A percentile compares a stretch with the other conserved stretches of the same genome.
Evolutionary conservation across 306 rosid genomes (phyloP).

Genomic region (Cicer judaicum): DNA sequence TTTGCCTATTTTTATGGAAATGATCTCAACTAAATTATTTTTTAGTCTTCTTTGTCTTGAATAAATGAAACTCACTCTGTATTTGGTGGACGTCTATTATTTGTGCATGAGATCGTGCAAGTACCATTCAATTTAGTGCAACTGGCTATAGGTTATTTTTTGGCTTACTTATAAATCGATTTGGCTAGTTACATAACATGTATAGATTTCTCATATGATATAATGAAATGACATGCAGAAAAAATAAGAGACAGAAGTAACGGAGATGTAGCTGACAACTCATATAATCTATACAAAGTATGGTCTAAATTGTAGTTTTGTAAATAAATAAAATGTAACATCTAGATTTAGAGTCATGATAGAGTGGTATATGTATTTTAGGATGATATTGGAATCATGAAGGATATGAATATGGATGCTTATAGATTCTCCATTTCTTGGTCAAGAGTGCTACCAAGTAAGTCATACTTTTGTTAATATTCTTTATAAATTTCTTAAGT

Average conservation of each 20-base stretch:
- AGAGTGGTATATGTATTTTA: background rate
- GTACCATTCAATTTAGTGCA: background rate
- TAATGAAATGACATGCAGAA: constrained; percentile 35
- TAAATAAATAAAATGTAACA: background rate
- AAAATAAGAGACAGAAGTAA: constrained; percentile 48
- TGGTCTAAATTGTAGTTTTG: background rate
- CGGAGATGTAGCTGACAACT: constrained; percentile 56
- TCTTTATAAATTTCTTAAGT: background rate
- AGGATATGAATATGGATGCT: too few relatives aligned
- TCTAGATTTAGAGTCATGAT: background rate
- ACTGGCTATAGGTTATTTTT: background rate
- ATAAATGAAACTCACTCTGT: background rate
- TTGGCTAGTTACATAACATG: background rate
- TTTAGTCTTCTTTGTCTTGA: background rate
- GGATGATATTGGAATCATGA: constrained; percentile 72
- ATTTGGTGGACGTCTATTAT: background rate
- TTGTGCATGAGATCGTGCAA: background rate
- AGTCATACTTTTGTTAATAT: background rate
- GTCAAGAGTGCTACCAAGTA: constrained; percentile 77
- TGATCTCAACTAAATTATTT: too few relatives aligned
- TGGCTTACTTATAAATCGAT: background rate
- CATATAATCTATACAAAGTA: constrained; percentile 48
- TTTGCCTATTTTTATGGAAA: too few relatives aligned
- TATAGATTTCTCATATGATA: background rate
- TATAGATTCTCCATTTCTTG: constrained; percentile 76